A percentile compares a stretch with the other conserved stretches of the same genome.
Conservation (phyloP, 441 rosid genomes). For the Corymbia calophylla region DNA sequence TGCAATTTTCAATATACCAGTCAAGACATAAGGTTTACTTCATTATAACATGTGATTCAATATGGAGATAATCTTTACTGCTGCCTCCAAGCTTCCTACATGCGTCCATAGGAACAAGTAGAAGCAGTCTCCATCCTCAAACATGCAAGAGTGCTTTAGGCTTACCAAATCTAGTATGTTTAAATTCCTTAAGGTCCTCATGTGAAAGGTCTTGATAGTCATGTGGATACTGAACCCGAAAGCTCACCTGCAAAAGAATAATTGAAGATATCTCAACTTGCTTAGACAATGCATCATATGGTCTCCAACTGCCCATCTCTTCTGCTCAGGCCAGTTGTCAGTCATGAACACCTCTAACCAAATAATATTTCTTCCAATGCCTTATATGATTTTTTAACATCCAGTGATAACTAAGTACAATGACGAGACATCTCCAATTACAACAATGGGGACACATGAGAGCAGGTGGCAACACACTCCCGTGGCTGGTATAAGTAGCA, state of each 20-base stretch:
- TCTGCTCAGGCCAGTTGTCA: background rate
- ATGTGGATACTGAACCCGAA: constrained; percentile 87
- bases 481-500: background rate
- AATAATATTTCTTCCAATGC: background rate
- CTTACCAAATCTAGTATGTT: constrained; percentile 98
- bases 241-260: constrained; percentile 63
- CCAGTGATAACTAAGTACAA: background rate
- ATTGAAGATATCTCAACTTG: background rate
- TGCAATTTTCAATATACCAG: background rate
- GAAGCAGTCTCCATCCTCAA: background rate
- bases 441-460: background rate
- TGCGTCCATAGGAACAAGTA: background rate
- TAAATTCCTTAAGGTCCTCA: constrained; percentile 97
- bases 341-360: background rate
- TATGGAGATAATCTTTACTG: background rate
- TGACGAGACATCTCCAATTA: background rate
- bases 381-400: background rate
- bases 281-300: background rate
- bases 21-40: background rate
- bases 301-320: background rate
- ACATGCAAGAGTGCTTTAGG: background rate
- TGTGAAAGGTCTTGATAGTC: constrained; percentile 85
- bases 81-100: background rate
- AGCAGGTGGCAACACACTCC: background rate
- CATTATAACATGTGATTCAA: background rate